These are phyloP conservation scores for Avicennia marina DNA, from an alignment of 257 asterid species.

Conservation along the genomic window DNA sequence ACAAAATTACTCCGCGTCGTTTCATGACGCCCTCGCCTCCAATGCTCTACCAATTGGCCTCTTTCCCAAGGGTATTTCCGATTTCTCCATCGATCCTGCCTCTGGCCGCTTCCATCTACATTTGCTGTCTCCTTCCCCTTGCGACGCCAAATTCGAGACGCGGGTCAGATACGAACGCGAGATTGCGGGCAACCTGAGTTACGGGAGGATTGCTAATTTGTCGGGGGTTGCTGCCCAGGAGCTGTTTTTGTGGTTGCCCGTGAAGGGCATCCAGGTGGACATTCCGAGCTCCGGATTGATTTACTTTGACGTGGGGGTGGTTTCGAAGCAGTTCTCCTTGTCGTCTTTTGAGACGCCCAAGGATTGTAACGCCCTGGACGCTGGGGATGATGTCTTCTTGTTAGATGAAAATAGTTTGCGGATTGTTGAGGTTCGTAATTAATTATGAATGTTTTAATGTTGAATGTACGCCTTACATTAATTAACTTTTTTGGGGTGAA, in stretches of 20 bases:
- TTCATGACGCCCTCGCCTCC: slow-evolving; percentile 48
- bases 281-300: slow-evolving; percentile 88
- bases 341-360: slow-evolving; percentile 76
- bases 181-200: slow-evolving; percentile 47
- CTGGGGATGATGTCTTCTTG: slow-evolving; percentile 17
- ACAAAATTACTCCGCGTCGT: slow-evolving; percentile 10
- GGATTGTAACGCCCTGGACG: slow-evolving; percentile 47
- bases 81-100: slow-evolving; percentile 38
- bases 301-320: slow-evolving; percentile 80
- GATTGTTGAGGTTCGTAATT: slow-evolving; percentile 41
- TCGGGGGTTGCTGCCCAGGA: slow-evolving; percentile 81
- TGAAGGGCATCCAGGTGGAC: slow-evolving; percentile 66
- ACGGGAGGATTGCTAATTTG: slow-evolving; percentile 45
- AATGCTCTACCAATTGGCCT: slow-evolving; percentile 71
- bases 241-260: slow-evolving; percentile 84
- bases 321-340: slow-evolving; percentile 72
- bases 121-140: slow-evolving; percentile 44
- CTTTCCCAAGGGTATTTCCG: slow-evolving; percentile 66
- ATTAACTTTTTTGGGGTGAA: too few species aligned
- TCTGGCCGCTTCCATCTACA: slow-evolving; percentile 57
- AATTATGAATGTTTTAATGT: too few species aligned
- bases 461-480: too few species aligned
- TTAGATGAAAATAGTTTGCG: slow-evolving; percentile 16
- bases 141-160: slow-evolving; percentile 80
- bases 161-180: slow-evolving; percentile 54